Evolutionary conservation across 2,329 filamentous ascomycete species (phyloP).

Genomic region (Colletotrichum sp.): DNA sequence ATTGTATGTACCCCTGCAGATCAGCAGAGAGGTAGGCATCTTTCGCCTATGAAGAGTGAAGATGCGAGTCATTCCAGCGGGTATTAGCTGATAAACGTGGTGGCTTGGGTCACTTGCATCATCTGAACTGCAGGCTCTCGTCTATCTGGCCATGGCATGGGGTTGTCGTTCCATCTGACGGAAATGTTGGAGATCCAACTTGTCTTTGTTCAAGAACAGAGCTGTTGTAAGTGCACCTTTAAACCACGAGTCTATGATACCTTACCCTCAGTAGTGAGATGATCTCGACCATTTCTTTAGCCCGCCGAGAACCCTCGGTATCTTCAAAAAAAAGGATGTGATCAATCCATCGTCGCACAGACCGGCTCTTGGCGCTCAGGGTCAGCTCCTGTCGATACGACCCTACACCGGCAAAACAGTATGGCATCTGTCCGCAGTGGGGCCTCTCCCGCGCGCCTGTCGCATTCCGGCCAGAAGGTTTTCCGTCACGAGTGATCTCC

Average conservation of each 20-base stretch:
- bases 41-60: neutral
- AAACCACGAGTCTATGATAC: neutral
- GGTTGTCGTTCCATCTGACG: neutral
- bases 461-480: neutral
- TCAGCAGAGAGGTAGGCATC: neutral
- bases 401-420: neutral
- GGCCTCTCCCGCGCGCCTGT: neutral
- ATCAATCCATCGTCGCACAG: neutral
- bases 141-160: neutral
- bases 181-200: neutral
- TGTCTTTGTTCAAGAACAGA: neutral
- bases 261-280: neutral
- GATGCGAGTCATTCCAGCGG: neutral
- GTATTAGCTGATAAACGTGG: neutral
- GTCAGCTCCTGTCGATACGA: neutral
- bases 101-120: neutral
- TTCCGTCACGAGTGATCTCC: neutral
- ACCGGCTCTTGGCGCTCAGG: neutral
- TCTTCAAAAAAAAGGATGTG: neutral
- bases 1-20: neutral
- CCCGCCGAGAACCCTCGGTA: neutral
- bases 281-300: neutral
- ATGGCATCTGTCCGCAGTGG: neutral
- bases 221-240: neutral
- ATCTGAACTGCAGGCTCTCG: neutral